Evolutionary conservation across 139 green algal species (phyloP).

Genomic region (Chlamydomonas sphaeroides): DNA sequence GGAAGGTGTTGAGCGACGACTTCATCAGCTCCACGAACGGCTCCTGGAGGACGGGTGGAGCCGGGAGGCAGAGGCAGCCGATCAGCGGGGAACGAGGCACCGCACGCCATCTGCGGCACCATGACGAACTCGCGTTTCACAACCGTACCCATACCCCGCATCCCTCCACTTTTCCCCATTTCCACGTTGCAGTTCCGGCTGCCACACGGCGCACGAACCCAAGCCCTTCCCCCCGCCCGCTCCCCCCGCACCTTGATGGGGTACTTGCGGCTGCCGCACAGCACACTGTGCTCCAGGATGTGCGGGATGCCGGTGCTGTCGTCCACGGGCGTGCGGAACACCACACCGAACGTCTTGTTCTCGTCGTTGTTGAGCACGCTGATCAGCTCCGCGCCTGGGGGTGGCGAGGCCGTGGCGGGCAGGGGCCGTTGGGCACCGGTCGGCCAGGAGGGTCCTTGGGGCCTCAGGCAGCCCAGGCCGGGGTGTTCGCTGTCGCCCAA

Average conservation of each 20-base stretch:
- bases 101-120: background rate
- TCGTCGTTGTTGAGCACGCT: slow-evolving; percentile 93
- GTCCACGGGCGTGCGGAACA: slow-evolving; percentile 90
- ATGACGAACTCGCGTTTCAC: too few relatives aligned
- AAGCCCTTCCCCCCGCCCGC: too few relatives aligned
- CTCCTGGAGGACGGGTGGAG: slow-evolving; percentile 82
- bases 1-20: slow-evolving; percentile 96
- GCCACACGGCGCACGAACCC: too few relatives aligned
- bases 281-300: slow-evolving; percentile 98
- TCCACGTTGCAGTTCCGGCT: too few relatives aligned
- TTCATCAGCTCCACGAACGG: slow-evolving; percentile 99
- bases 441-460: too few relatives aligned
- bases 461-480: too few relatives aligned
- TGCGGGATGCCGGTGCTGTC: slow-evolving; percentile 90
- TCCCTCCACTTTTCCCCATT: background rate
- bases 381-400: slow-evolving; percentile 94
- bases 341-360: slow-evolving; percentile 99
- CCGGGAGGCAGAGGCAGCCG: background rate
- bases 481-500: too few relatives aligned
- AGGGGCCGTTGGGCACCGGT: too few relatives aligned
- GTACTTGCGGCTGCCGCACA: slow-evolving; percentile 92
- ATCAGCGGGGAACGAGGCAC: background rate
- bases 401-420: too few relatives aligned
- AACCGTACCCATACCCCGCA: background rate
- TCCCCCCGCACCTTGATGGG: slow-evolving; percentile 80